Conservation (phyloP, 805 yeast genomes). For the Diddensiella santjacobensis region DNA sequence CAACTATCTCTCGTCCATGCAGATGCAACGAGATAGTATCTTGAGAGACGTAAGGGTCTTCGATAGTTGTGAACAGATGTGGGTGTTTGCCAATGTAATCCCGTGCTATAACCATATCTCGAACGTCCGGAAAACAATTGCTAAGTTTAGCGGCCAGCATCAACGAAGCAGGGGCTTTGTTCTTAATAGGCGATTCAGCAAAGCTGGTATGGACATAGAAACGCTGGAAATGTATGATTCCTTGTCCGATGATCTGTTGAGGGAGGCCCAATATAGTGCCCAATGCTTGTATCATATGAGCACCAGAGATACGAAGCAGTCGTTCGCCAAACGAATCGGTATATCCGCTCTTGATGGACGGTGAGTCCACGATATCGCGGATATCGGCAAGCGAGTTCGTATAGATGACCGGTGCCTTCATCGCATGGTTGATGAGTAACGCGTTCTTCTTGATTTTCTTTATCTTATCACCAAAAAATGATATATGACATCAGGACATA, state of each 20-base stretch:
- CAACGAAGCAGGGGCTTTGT: constrained; percentile 1
- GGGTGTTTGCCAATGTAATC: neutral
- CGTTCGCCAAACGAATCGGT: neutral
- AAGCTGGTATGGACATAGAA: constrained; percentile 7
- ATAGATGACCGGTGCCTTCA: constrained; percentile 1
- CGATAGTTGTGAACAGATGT: neutral
- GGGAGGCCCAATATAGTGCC: constrained; percentile 11
- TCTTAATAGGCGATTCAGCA: neutral
- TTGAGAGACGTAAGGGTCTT: neutral
- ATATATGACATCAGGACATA: too few species aligned
- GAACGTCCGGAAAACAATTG: neutral
- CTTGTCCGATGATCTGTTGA: constrained; percentile 12
- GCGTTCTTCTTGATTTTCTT: too few species aligned
- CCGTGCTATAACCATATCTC: neutral
- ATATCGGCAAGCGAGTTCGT: neutral
- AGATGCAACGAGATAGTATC: neutral
- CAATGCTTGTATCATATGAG: constrained; percentile 9
- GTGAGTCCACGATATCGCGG: neutral
- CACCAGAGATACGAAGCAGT: constrained; percentile 1
- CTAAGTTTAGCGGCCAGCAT: neutral
- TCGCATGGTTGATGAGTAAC: too few species aligned
- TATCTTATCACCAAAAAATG: too few species aligned
- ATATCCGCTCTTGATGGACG: neutral
- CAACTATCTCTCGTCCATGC: neutral
- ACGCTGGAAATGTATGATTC: constrained; percentile 15